Base-by-base conservation (phyloP, 1,139 yeast genomes). In the Pichia kudriavzevii region DNA sequence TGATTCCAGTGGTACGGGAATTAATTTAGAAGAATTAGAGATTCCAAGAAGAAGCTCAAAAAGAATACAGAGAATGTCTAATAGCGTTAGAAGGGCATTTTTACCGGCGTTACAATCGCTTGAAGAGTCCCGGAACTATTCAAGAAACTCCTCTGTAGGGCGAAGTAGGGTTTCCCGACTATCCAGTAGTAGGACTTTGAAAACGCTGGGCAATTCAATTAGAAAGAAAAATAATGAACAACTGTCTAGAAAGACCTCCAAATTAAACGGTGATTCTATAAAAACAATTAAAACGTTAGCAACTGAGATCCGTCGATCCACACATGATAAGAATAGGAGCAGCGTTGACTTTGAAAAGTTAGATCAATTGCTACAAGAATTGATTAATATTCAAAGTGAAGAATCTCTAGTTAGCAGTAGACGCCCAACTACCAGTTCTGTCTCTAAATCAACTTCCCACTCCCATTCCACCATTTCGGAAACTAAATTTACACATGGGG, bases 11-110 rank as follows among this genome's bases (percentile, higher is more conserved):
- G 22, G 7, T 17, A 21, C 30, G 10, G 21, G 7, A 1, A 19
- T 21, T 10, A 19, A 36, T 18, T 21, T 13, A 2, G 36, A 34
- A 7, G 21, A 24, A 2, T 16, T 39, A 8, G 24, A 34, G 19
- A 38, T 43, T 23, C 47, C 47, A 9, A 32, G 41, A 26, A 36
- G 47, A 30, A 40, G 41, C 15, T 40, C 47, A 2, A 43, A 40
- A 30, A 31, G 46, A 22, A 14, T 41, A 20, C 14, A 13, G 4
- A 26, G 14, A 15, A 33, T 24, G 26, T 5, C 18, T 3, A 22
- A 12, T 15, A 21, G 28, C 9, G 3, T 28, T 8, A 10, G 8
- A 18, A 22, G 7, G n/a, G n/a, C n/a, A n/a, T n/a, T n/a, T n/a
- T n/a, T n/a, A n/a, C n/a, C n/a, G n/a, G n/a, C n/a, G n/a, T n/a